phyloP scores from a whole-genome alignment of 768 basidiomycete species.

The Agaricus subrufescens region DNA sequence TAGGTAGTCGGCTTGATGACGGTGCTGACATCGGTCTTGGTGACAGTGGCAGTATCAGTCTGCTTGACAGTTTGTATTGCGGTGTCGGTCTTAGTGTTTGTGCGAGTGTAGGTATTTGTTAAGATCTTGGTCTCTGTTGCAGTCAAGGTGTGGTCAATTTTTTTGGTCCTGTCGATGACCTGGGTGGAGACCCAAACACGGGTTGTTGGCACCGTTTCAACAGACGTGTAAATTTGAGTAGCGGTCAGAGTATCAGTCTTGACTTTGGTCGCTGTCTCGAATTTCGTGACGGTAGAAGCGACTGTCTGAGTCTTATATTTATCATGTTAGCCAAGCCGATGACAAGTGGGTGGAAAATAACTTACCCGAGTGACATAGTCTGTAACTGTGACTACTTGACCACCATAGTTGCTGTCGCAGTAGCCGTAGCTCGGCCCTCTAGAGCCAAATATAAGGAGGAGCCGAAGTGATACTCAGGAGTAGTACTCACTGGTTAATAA shows the following conservation, averaged over 20 bases:
- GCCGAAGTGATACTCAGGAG: not conserved
- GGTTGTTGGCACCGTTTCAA: conserved; percentile 56
- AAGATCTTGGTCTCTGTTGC: conserved; percentile 58
- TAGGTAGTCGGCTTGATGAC: conserved; percentile 56
- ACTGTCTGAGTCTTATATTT: conserved; percentile 25
- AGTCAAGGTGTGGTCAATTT: conserved; percentile 54
- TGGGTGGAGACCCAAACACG: conserved; percentile 65
- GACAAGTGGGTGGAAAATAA: conserved; percentile 12
- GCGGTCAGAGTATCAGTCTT: conserved; percentile 37
- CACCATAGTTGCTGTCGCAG: conserved; percentile 13
- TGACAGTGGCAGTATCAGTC: conserved; percentile 55
- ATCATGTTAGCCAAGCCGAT: not conserved
- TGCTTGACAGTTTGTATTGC: conserved; percentile 43
- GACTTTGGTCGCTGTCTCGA: conserved; percentile 34
- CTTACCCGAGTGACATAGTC: conserved; percentile 31
- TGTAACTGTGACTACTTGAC: conserved; percentile 20
- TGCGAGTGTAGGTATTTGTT: conserved; percentile 50
- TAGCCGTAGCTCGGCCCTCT: conserved; percentile 13
- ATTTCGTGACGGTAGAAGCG: conserved; percentile 39
- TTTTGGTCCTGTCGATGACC: conserved; percentile 53
- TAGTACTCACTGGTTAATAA: conserved; percentile 42
- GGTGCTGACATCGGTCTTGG: conserved; percentile 47
- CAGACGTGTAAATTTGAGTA: conserved; percentile 44
- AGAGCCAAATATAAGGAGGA: conserved; percentile 9
- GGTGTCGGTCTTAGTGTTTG: conserved; percentile 41